Percentiles rank a stretch among this genome's conserved stretches.
Evolutionary conservation across 83 land plant species (phyloP).

Genomic region (Thuja plicata): DNA sequence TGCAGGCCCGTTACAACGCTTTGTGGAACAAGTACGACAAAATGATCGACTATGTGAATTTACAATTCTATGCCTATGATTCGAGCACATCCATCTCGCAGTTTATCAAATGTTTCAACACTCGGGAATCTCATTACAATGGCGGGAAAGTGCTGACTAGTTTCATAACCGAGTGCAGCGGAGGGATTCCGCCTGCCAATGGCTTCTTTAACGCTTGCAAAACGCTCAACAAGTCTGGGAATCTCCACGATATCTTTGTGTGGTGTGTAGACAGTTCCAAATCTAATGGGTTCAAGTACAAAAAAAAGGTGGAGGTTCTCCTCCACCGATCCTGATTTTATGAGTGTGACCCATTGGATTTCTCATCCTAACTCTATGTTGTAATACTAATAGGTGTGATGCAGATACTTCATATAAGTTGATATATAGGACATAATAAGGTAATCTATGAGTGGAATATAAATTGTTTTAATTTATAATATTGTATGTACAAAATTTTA

Average conservation of each 20-base stretch:
- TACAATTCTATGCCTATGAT: constrained; percentile 61
- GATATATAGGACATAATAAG: too few species aligned
- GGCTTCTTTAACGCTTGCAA: constrained; percentile 48
- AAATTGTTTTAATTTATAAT: too few species aligned
- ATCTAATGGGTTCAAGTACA: too few species aligned
- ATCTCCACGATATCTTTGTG: too few species aligned
- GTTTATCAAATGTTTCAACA: constrained; percentile 30
- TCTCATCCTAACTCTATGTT: too few species aligned
- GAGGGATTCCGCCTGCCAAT: constrained; percentile 31
- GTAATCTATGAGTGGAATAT: too few species aligned
- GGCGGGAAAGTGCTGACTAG: constrained; percentile 17
- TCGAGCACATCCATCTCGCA: constrained; percentile 31
- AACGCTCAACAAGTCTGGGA: constrained; percentile 15
- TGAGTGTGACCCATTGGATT: too few species aligned
- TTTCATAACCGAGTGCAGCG: background rate
- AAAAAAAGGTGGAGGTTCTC: too few species aligned
- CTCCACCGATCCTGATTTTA: constrained; percentile 8
- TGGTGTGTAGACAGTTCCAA: too few species aligned
- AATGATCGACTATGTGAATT: constrained; percentile 55
- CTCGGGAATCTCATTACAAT: constrained; percentile 22
- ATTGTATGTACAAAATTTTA: too few species aligned
- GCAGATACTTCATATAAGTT: too few species aligned
- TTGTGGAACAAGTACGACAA: constrained; percentile 38
- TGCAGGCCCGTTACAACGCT: constrained; percentile 4
- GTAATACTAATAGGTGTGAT: too few species aligned